phyloP scores from a whole-genome alignment of 768 basidiomycete genomes.

The Phaffia tasmanica region DNA sequence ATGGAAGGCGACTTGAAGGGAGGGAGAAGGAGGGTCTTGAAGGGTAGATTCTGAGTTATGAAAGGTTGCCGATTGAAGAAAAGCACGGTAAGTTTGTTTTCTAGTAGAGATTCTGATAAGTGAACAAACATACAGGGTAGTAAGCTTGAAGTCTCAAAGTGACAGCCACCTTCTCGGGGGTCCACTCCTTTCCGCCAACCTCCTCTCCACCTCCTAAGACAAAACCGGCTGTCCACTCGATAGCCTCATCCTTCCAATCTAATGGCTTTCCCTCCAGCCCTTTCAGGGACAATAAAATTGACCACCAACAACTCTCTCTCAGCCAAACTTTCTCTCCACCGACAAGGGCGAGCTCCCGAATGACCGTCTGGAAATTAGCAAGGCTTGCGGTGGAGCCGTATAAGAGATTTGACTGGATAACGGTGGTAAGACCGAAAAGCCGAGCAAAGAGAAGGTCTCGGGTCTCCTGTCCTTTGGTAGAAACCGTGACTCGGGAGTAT shows the following conservation, averaged over 20 bases:
- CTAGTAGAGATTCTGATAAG: background rate
- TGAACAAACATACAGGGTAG: constrained; percentile 41
- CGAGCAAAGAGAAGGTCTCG: constrained; percentile 85
- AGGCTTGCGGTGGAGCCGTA: constrained; percentile 46
- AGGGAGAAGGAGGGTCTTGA: constrained; percentile 55
- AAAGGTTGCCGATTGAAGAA: background rate
- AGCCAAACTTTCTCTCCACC: constrained; percentile 84
- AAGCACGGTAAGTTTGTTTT: background rate
- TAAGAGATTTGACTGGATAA: constrained; percentile 75
- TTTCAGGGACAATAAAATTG: constrained; percentile 54
- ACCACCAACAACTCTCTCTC: constrained; percentile 82
- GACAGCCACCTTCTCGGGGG: constrained; percentile 77
- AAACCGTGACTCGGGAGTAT: constrained; percentile 57
- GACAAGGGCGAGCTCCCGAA: constrained; percentile 54
- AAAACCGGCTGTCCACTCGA: constrained; percentile 45
- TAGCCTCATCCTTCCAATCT: constrained; percentile 59
- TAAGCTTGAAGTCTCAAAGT: constrained; percentile 56
- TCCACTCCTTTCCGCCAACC: constrained; percentile 49
- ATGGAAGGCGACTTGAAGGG: constrained; percentile 61
- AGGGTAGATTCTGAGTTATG: constrained; percentile 45
- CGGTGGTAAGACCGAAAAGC: constrained; percentile 73
- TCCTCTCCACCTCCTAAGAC: constrained; percentile 43
- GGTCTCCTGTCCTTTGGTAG: constrained; percentile 81
- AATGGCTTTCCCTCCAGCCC: constrained; percentile 50
- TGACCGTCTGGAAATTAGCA: constrained; percentile 49